Conservation (phyloP, 176 grass and related monocot species). For the Dendrocalamus sinicus region DNA sequence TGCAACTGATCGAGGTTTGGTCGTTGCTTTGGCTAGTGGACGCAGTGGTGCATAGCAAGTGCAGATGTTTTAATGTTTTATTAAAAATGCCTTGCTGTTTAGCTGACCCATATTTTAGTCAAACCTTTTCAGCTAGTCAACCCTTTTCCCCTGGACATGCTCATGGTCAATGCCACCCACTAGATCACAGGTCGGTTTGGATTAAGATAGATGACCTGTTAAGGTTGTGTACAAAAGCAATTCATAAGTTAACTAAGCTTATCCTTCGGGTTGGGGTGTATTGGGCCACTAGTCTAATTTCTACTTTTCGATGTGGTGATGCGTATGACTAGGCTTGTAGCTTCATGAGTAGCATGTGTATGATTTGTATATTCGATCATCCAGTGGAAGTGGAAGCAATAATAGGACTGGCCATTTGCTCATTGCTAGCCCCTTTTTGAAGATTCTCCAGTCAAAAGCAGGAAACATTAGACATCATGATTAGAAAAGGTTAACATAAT, state of each 20-base stretch:
- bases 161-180: slow-evolving; percentile 52
- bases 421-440: not conserved
- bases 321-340: not conserved
- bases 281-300: slow-evolving; percentile 30
- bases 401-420: slow-evolving; percentile 3
- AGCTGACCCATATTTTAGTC: not conserved
- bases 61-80: not conserved
- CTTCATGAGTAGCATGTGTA: not conserved
- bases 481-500: not conserved
- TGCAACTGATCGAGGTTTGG: not conserved
- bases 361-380: not conserved
- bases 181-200: slow-evolving; percentile 36
- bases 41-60: not conserved
- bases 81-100: not conserved
- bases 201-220: slow-evolving; percentile 35
- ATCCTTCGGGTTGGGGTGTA: not conserved
- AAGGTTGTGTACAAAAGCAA: slow-evolving; percentile 15
- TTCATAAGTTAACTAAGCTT: not conserved
- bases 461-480: not conserved
- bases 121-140: not conserved
- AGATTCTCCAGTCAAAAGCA: slow-evolving; percentile 1
- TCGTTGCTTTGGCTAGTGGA: slow-evolving; percentile 23
- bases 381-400: slow-evolving; percentile 1
- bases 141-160: not conserved
- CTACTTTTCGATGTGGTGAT: not conserved